Evolutionary conservation across 2,329 filamentous ascomycete genomes (phyloP).

Genomic region (Ophiobolus disseminans): DNA sequence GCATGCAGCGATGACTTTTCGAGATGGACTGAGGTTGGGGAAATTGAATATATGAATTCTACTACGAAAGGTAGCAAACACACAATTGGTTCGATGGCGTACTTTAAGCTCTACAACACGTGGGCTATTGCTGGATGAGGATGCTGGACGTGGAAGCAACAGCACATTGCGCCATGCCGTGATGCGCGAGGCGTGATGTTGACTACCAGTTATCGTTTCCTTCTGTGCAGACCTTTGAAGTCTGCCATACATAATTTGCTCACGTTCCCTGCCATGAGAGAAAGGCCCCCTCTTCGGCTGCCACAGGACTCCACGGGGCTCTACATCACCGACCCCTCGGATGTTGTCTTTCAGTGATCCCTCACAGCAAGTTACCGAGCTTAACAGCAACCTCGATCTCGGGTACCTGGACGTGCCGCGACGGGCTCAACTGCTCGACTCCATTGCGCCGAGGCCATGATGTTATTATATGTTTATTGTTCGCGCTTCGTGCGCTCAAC

Average conservation of each 20-base stretch:
- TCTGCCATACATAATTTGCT: not conserved
- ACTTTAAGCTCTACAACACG: not conserved
- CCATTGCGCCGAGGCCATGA: constrained; percentile 29
- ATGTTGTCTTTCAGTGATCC: constrained; percentile 24
- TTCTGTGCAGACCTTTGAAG: too few species aligned
- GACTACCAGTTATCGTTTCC: too few species aligned
- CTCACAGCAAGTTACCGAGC: constrained; percentile 35
- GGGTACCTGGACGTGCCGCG: constrained; percentile 16
- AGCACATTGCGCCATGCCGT: too few species aligned
- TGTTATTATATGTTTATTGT: constrained; percentile 19
- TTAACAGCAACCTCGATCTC: constrained; percentile 28
- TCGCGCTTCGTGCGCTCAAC: constrained; percentile 9
- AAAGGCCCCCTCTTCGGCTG: not conserved
- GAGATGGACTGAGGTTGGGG: too few species aligned
- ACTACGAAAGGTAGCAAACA: not conserved
- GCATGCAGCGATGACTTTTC: not conserved
- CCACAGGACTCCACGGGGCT: not conserved
- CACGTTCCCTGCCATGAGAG: not conserved
- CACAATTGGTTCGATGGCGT: not conserved
- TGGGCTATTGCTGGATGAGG: too few species aligned
- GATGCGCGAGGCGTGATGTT: too few species aligned
- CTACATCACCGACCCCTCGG: constrained; percentile 23
- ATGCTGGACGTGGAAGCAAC: too few species aligned
- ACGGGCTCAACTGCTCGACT: constrained; percentile 9
- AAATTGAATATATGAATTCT: not conserved